Evolutionary conservation across 2,329 filamentous ascomycete genomes (phyloP).

Genomic region (Neofusicoccum kwambonambiense): DNA sequence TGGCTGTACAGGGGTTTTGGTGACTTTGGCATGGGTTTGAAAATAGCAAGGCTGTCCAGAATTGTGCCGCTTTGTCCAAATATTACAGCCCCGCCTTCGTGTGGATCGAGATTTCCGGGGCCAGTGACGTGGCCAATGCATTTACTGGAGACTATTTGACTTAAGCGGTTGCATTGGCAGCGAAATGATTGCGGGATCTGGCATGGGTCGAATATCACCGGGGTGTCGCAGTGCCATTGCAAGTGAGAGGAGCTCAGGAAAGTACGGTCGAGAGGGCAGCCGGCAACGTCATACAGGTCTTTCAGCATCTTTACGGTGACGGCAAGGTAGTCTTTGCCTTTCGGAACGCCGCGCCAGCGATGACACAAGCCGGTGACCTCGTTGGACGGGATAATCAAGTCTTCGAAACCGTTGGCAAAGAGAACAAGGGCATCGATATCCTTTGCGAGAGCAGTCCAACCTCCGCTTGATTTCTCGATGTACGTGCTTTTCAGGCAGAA

Average conservation of each 20-base stretch:
- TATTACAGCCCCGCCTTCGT: not conserved
- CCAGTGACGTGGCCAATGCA: not conserved
- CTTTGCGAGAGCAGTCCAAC: not conserved
- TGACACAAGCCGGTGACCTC: not conserved
- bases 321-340: slow-evolving; percentile 21
- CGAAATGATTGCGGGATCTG: not conserved
- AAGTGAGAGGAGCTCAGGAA: slow-evolving; percentile 22
- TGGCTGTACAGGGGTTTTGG: not conserved
- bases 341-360: not conserved
- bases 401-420: not conserved
- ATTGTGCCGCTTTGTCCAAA: not conserved
- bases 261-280: slow-evolving; percentile 19
- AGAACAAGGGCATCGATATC: not conserved
- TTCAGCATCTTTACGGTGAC: slow-evolving; percentile 19
- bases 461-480: not conserved
- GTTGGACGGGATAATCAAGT: not conserved
- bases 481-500: not conserved
- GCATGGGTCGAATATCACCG: not conserved
- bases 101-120: not conserved
- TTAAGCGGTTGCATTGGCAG: not conserved
- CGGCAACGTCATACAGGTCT: slow-evolving; percentile 22
- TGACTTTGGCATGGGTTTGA: not conserved
- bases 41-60: not conserved
- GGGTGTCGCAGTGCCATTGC: slow-evolving; percentile 22
- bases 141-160: no score